Evolutionary conservation across 306 rosid genomes (phyloP), one percentile per base, ranked within the genome.

Genomic region (Cyclanthera cordifolia): DNA sequence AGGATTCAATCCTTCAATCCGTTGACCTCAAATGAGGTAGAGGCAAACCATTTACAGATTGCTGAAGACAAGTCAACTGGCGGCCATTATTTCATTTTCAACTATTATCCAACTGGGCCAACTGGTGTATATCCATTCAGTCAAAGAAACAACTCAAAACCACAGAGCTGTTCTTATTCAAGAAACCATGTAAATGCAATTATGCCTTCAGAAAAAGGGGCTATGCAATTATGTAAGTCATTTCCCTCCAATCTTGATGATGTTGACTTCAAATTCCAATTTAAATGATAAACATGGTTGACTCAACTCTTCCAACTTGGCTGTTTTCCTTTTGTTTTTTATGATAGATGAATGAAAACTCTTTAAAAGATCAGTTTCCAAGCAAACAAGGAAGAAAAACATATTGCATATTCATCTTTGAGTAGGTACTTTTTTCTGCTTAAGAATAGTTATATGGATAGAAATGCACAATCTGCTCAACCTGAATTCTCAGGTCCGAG

Each of bases 21-120:
- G 41, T 65, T 86, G 79, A 86, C 96, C 72, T 87, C 86, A 73
- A 84, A 69, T 27, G 93, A 1, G 30, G 30, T 27, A 89, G 86
- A 85, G 74, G 82, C 81, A 85, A 74, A 87, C 93, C 3, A 83
- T 89, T 89, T 82, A 3, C 89, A 49, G 86, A 85, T 75, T 4
- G 67, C 64, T 57, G 66, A 2, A 59, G 67, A 24, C 2, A 32
- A 34, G 67, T 60, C 37, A 2, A 14, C 15, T 4, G 49, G 27
- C 50, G 10, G 49, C 61, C 9, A 37, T 39, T 2, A 9, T 41
- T 41, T 41, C 47, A 43, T 37, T 43, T 46, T 12, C 68, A 17
- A 61, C 30, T 55, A 13, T 59, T 55, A 13, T 59, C 19, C 69
- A 53, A 24, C 17, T 53, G 59, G 32, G 11, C 43, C 43, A 37